Conservation (phyloP, 306 rosid species). For the Fragaria nilgerrensis region DNA sequence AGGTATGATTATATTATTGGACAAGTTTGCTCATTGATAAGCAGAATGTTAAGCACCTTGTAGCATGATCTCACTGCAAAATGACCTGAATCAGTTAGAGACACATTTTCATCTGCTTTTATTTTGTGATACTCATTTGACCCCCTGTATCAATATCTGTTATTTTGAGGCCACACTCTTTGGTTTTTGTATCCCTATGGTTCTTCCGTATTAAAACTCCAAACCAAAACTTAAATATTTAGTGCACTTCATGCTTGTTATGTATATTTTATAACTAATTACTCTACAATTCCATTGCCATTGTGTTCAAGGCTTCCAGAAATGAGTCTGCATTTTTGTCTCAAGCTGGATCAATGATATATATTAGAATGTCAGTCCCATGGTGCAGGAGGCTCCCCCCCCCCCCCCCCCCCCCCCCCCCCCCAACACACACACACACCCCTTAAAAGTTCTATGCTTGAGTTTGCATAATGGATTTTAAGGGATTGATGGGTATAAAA, state of each 20-base stretch:
- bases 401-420: too few relatives aligned
- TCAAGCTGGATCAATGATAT: not conserved
- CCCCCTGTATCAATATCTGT: not conserved
- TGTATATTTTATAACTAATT: not conserved
- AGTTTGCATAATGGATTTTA: too few relatives aligned
- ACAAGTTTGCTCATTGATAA: not conserved
- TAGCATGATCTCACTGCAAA: constrained; percentile 7
- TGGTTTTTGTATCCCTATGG: not conserved
- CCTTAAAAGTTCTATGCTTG: too few relatives aligned
- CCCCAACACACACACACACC: too few relatives aligned
- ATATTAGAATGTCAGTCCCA: not conserved
- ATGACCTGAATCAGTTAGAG: not conserved
- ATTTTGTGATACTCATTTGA: not conserved
- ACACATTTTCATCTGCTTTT: not conserved
- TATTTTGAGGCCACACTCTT: not conserved
- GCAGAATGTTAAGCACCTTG: not conserved
- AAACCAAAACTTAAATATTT: too few relatives aligned
- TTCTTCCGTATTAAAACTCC: not conserved
- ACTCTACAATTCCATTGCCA: not conserved
- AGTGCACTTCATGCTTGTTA: not conserved
- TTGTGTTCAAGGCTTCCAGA: not conserved
- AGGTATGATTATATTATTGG: constrained; percentile 52
- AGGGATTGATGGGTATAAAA: too few relatives aligned
- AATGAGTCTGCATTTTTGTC: not conserved
- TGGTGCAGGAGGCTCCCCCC: not conserved